Evolutionary conservation across 805 yeast species (phyloP), one percentile per base, ranked within the genome.

Genomic region (Candida xyloterini): DNA sequence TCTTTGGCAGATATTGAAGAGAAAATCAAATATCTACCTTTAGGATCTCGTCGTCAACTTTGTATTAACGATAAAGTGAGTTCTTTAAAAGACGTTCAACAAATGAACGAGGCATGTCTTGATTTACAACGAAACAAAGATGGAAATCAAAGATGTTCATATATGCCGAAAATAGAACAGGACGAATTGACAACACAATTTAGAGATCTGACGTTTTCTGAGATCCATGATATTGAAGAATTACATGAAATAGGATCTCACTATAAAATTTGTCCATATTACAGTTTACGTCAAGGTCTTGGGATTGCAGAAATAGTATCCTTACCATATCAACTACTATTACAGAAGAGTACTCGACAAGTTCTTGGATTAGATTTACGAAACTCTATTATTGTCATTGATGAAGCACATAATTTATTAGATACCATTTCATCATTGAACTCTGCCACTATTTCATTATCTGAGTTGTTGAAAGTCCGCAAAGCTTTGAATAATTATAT

Each of bases 381-480:
- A 37, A 74, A 78, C 40, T 71, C 90, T 1, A 73, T 90, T 2
- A 78, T 91, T 0, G 74, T 91, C 5, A 80, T 90, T 20, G 98
- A 90, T 59, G 98, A 90, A 57, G 97, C 97, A 0, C 98, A 90
- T 56, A 90, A 90, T 56, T 63, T 90, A 30, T 56, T 88, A 21
- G 96, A 89, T 50, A 79, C 90, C 0, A 76, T 90, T 3, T 74
- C 81, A 1, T 64, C 83, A 2, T 65, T 91, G 46, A 74, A 83
- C 52, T 86, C 96, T 0, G 71, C 79, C 2, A 60, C 73, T 3
- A 65, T 90, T 0, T 65, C 83, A 0, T 50, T 67, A 1, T 35
- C 49, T 0, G 87, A 84, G 23, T 63, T 87, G 8, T 29, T 49
- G 2, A 30, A 44, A 0, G 71, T 83, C 4, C 60, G 70, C 14